Conservation (phyloP, 2,329 filamentous ascomycete genomes). For the Colletotrichum liriopes region DNA sequence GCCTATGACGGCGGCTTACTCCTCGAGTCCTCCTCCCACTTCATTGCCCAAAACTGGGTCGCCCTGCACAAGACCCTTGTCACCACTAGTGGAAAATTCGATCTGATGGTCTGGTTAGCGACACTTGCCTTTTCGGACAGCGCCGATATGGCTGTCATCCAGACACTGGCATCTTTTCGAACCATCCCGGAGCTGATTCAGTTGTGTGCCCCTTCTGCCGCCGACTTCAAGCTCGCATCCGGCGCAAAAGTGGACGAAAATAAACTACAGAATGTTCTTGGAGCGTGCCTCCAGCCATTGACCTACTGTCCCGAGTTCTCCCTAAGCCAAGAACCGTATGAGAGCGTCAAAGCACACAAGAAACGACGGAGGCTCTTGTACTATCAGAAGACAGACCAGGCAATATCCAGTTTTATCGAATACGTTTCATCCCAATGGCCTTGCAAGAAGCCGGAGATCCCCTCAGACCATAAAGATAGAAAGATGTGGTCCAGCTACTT, state of each 20-base stretch:
- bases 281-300: too few species aligned
- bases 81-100: neutral
- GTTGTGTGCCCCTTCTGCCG: too few species aligned
- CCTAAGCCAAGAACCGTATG: slow-evolving; percentile 53
- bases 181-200: too few species aligned
- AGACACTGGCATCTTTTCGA: slow-evolving; percentile 2
- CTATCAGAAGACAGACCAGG: slow-evolving; percentile 63
- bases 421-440: neutral
- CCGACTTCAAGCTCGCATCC: too few species aligned
- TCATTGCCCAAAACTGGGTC: slow-evolving; percentile 7
- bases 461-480: neutral
- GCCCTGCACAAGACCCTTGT: neutral
- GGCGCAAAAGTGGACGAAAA: too few species aligned
- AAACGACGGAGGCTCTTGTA: slow-evolving; percentile 63
- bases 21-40: neutral
- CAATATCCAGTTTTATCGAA: slow-evolving; percentile 57
- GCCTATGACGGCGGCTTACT: too few species aligned
- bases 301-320: too few species aligned
- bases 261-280: too few species aligned
- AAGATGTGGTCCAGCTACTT: neutral
- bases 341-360: slow-evolving; percentile 60
- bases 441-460: neutral
- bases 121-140: slow-evolving; percentile 43
- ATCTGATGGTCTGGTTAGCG: slow-evolving; percentile 44
- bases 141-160: slow-evolving; percentile 33